Conservation (phyloP, 495 filamentous ascomycete genomes). For the Collariella sp. region DNA sequence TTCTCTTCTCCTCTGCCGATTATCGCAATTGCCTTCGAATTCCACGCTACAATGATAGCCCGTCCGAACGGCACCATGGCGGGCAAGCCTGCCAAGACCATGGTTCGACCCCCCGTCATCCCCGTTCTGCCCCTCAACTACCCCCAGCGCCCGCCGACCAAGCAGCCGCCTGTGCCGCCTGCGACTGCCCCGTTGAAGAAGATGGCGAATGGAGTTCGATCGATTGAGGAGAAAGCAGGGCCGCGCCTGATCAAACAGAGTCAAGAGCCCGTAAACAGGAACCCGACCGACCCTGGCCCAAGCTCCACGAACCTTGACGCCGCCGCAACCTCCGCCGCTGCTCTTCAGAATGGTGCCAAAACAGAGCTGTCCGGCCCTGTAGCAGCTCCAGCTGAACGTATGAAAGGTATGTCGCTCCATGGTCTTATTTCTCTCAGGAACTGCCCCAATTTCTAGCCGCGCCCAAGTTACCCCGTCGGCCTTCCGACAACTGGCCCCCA, state of each 20-base stretch:
- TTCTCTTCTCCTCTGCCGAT: neutral
- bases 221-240: slow-evolving; percentile 1
- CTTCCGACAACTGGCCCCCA: neutral
- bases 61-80: slow-evolving; percentile 15
- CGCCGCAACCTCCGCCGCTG: slow-evolving; percentile 4
- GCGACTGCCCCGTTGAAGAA: slow-evolving; percentile 3
- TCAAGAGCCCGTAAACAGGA: neutral
- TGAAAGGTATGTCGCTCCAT: slow-evolving; percentile 10
- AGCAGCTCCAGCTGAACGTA: neutral
- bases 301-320: neutral
- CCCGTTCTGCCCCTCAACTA: slow-evolving; percentile 27
- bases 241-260: neutral
- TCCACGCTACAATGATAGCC: slow-evolving; percentile 19
- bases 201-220: neutral
- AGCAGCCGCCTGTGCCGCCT: slow-evolving; percentile 7
- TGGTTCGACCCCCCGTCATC: slow-evolving; percentile 14
- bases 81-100: slow-evolving; percentile 17
- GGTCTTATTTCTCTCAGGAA: neutral
- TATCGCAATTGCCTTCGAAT: neutral
- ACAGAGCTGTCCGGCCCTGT: neutral
- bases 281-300: neutral
- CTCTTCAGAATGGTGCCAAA: neutral
- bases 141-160: slow-evolving; percentile 18
- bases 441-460: neutral
- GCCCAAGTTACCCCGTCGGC: neutral